Conservation (phyloP, 78 protist species). For the Dictyostelium capitatum region DNA sequence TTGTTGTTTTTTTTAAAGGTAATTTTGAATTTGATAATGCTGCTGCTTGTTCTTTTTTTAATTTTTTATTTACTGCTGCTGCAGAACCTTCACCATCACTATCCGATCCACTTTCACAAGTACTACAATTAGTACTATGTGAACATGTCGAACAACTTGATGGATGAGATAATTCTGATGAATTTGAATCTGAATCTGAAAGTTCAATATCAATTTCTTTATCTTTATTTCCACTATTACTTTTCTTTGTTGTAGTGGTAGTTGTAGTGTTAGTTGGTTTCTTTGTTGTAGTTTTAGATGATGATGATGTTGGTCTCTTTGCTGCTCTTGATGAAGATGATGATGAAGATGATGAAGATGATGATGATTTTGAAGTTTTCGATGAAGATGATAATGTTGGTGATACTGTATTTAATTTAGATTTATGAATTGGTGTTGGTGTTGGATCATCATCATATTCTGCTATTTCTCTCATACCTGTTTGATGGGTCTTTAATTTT, state of each 20-base stretch:
- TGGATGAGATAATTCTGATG: background rate
- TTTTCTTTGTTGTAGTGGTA: background rate
- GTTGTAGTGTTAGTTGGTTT: background rate
- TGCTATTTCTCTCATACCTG: background rate
- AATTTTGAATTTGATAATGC: background rate
- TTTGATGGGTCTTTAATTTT: background rate
- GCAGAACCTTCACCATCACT: slow-evolving; percentile 1
- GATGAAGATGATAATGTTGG: slow-evolving; percentile 8
- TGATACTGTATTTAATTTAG: background rate
- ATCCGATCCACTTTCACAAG: slow-evolving; percentile 1
- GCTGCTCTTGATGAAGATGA: background rate
- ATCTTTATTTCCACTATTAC: background rate
- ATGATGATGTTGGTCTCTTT: background rate
- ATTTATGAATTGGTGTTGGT: background rate
- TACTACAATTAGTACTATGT: background rate
- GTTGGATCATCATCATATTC: background rate
- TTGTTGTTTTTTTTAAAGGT: no score
- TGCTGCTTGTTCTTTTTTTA: background rate
- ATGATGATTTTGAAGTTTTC: background rate
- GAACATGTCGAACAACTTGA: background rate
- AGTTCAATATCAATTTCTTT: background rate
- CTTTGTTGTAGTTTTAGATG: background rate
- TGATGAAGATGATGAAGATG: background rate
- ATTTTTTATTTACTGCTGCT: background rate
- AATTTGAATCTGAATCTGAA: background rate